Evolutionary conservation across 306 rosid species (phyloP).

Genomic region (Boehmeria nivea): DNA sequence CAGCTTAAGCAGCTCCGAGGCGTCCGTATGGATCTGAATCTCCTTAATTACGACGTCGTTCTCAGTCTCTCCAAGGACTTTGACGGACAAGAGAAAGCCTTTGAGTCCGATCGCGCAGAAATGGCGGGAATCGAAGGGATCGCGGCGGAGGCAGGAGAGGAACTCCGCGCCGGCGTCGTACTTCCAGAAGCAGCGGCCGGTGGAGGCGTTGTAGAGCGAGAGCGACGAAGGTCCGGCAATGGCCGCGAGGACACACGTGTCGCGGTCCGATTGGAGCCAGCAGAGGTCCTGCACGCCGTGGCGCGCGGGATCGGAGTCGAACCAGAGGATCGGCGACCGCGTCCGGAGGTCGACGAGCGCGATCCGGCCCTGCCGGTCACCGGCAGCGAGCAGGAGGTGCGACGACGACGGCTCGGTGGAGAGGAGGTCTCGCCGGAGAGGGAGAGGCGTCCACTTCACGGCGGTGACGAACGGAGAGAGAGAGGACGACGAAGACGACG

Average conservation of each 20-base stretch:
- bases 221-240: slow-evolving; percentile 67
- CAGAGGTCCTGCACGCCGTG: slow-evolving; percentile 76
- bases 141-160: slow-evolving; percentile 74
- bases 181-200: slow-evolving; percentile 79
- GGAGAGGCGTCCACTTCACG: slow-evolving; percentile 77
- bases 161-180: slow-evolving; percentile 74
- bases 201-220: slow-evolving; percentile 50
- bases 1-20: slow-evolving; percentile 50
- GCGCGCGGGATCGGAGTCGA: slow-evolving; percentile 50
- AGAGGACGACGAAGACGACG: no score
- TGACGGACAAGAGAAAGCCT: slow-evolving; percentile 63
- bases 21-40: slow-evolving; percentile 58
- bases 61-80: slow-evolving; percentile 59
- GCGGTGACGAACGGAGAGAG: slow-evolving; percentile 83
- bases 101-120: slow-evolving; percentile 73
- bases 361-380: slow-evolving; percentile 84
- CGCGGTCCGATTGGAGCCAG: slow-evolving; percentile 81
- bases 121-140: slow-evolving; percentile 89
- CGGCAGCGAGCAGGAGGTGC: slow-evolving; percentile 90
- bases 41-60: slow-evolving; percentile 54
- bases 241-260: slow-evolving; percentile 54
- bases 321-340: slow-evolving; percentile 56
- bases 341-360: slow-evolving; percentile 71
- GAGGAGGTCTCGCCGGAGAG: slow-evolving; percentile 76
- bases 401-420: slow-evolving; percentile 76